Base-by-base conservation (phyloP, 2,329 filamentous ascomycete species). In the Tricladium varicosporioides region DNA sequence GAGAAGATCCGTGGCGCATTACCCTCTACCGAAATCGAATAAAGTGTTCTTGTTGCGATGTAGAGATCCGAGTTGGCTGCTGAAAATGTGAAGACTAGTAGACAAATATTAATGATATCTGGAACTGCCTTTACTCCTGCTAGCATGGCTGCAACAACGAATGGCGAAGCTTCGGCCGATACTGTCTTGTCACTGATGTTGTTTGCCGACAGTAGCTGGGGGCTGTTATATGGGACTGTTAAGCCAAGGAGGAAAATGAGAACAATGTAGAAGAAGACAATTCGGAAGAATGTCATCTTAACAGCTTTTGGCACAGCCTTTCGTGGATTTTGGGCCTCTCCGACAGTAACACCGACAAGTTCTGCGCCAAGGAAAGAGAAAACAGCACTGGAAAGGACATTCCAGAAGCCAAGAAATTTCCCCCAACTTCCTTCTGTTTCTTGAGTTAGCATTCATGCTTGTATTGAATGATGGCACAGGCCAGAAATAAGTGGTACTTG, bases 31-130 rank as follows among this genome's bases (percentile, higher is more conserved):
- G 87, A 80, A 67, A 91, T 81, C 54, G 84, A 86, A 67, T 89
- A 85, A 5, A 92, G 75, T 16, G 90, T 82, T 65, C 89, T 84
- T 40, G 83, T 86, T 52, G 87, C 84, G 0, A 83, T 85, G 71
- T 88, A 88, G 51, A 83, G 75, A 73, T 83, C 64, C 0, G 81
- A 80, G 66, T 84, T 84, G 42, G 80, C 81, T 5, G 81, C 82
- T 1, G 80, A 83, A 79, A 81, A 83, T 1, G 86, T 87, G 2
- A 83, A 87, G n/a, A 86, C 85, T 51, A 89, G 75, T 62, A 89
- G 82, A 18, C 82, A 83, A 33, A 79, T 85, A 66, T 89, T 89
- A 75, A 89, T 87, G 64, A 88, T 79, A 58, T 83, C 82, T 65
- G 86, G 83, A 5, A 90, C 78, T 1, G 79, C 81, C 5, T 75